Evolutionary conservation across 192 early-diverging fungal genomes (phyloP), one percentile per base, ranked within the genome.

Genomic region (Coemansia sp.): DNA sequence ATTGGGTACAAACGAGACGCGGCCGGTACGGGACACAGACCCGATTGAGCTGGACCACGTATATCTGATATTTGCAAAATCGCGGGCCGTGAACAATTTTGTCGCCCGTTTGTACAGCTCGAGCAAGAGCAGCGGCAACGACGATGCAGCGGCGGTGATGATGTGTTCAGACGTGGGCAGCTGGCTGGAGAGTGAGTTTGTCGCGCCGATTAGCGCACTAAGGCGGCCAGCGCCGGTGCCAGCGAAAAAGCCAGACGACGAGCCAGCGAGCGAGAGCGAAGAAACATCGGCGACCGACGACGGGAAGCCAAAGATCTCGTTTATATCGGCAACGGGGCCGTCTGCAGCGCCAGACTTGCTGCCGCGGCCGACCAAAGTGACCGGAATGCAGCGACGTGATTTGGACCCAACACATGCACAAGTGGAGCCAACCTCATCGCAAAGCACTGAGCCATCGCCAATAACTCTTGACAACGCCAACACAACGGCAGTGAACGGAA

Each of bases 11-110:
- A 69, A 62, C 41, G 60, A 57, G 54, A 62, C 31, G 8, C 51
- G 70, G 11, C 75, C 70, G 3, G 65, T 68, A 16, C 66, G 75
- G 0, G 66, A 68, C 37, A 65, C 70, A 6, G 65, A 72, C 12
- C 55, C 66, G 2, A 29, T 78, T 0, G 75, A 72, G 60, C 63
- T 78, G 58, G 75, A 78, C 55, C 70, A 78, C 52, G 75, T 78
- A 12, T 78, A 78, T 22, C 26, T 78, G 70, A 72, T 78, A 61
- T 78, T 78, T 25, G 75, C 75, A 8, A 62, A 63, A 38, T 65
- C 75, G 0, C 69, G 75, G 0, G 70, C 70, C 0, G 75, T 78
- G 39, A 78, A 78, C 41, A 78, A 78, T 37, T 78, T 78, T 63
- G 75, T 78, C n/a, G 75, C 75, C 0, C 57, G 70, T 1, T 49